Conservation (phyloP, 179 eudicot species). For the Sideroxylon spinosum region DNA sequence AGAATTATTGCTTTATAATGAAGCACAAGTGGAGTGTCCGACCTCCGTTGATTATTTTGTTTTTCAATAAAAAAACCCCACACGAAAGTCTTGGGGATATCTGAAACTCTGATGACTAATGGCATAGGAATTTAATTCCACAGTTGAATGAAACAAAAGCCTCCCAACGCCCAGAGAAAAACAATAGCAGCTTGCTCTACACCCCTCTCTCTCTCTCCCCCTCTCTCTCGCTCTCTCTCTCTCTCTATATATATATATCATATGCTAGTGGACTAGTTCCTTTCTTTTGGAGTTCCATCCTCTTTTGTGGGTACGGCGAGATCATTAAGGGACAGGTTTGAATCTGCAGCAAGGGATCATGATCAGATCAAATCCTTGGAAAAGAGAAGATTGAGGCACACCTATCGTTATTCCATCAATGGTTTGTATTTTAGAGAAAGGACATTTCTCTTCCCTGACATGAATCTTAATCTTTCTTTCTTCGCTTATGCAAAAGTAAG, state of each 20-base stretch:
- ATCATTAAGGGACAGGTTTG: background rate
- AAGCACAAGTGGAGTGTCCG: conserved; percentile 15
- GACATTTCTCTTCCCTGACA: background rate
- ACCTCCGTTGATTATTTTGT: background rate
- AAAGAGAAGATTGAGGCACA: background rate
- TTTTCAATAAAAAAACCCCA: background rate
- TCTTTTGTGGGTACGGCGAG: background rate
- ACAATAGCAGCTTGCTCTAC: background rate
- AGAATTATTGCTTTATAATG: conserved; percentile 20
- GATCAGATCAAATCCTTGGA: background rate
- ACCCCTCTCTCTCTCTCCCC: conserved; percentile 1
- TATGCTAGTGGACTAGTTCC: background rate
- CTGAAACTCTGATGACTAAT: conserved; percentile 17
- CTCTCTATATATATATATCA: conserved; percentile 14
- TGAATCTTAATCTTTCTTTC: background rate
- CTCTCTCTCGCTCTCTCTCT: conserved; percentile 17
- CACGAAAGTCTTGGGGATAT: conserved; percentile 16
- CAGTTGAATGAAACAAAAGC: conserved; percentile 22
- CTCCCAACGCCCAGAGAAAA: conserved; percentile 21
- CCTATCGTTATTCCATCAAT: background rate
- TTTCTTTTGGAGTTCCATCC: conserved; percentile 7
- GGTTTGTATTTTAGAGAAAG: conserved; percentile 13
- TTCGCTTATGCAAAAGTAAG: background rate
- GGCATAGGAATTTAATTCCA: conserved; percentile 13
- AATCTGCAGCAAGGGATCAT: conserved; percentile 6